phyloP scores from a whole-genome alignment of 495 filamentous ascomycete genomes.

The Tuber aestivum region DNA sequence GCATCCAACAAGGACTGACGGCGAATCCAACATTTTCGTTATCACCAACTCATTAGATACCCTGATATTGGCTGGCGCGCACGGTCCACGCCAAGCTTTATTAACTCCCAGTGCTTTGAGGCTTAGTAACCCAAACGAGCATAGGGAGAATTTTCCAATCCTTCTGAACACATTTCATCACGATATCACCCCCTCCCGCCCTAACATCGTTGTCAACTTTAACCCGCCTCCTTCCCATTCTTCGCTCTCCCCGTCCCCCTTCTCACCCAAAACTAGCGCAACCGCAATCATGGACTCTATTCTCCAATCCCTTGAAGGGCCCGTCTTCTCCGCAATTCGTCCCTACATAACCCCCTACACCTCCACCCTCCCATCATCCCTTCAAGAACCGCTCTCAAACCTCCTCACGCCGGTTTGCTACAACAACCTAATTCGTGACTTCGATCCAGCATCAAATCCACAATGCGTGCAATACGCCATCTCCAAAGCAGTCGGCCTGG shows the following conservation, averaged over 20 bases:
- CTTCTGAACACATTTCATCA: not conserved
- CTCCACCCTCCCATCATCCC: conserved; percentile 67
- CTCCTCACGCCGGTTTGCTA: conserved; percentile 82
- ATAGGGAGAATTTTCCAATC: conserved; percentile 2
- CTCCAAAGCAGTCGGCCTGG: conserved; percentile 86
- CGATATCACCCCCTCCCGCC: not conserved
- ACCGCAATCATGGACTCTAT: conserved; percentile 25
- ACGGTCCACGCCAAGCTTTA: not conserved
- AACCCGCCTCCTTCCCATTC: not conserved
- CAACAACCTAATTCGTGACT: conserved; percentile 68
- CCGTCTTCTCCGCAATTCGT: conserved; percentile 60
- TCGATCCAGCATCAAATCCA: conserved; percentile 62
- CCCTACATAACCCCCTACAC: conserved; percentile 67
- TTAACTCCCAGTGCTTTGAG: not conserved
- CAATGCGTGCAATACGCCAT: conserved; percentile 79
- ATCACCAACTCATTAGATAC: not conserved
- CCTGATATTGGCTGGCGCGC: not conserved
- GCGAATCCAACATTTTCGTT: not conserved
- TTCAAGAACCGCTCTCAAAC: conserved; percentile 66
- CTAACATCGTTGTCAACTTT: conserved; percentile 4
- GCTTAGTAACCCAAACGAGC: not conserved
- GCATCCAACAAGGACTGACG: not conserved
- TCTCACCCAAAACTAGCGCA: not conserved
- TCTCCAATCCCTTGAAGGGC: conserved; percentile 46
- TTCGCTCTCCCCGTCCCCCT: not conserved